Base-by-base conservation (phyloP, 1,284 basidiomycete genomes). In the Papiliotrema fonsecae region DNA sequence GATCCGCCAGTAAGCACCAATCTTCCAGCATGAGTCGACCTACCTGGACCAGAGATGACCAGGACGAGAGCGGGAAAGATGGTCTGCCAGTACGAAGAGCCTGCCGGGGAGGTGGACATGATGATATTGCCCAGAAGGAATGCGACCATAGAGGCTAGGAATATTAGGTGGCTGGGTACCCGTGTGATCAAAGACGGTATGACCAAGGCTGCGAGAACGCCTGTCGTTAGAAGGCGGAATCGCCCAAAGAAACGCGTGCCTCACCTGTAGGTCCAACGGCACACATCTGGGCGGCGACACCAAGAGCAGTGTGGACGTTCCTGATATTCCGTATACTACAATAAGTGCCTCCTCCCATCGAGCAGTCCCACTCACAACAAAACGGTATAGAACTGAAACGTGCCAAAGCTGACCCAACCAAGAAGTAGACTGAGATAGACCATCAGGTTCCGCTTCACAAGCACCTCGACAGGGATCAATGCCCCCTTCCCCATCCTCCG, bases 341-440 rank as follows among this genome's bases (percentile, higher is more conserved):
- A n/a, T 9, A 16, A 37, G 31, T 18, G 6, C 11, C 38, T 9
- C 18, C 19, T 24, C 19, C 11, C 18, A 21, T 11, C 24, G 18
- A 31, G 19, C 38, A 9, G 18, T 21, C 19, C 6, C 9, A 58
- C 53, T 54, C 22, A 60, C 53, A 62, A 62, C 4, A 54, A 22
- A 13, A 37, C 44, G 4, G 52, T 54, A 34, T 60, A 59, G 13
- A 56, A 49, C 21, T 62, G 40, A 43, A 55, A 64, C 36, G 55
- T 58, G 2, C 62, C 64, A 40, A 64, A 60, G n/a, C 55, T 54
- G 48, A 55, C 54, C 64, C 64, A 66, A n/a, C 64, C 64, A 16
- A 59, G 45, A 40, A 55, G 60, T 39, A 66, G 47, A 14, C 51
- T 52, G 5, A 55, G 47, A 36, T 62, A 55, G 0, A 64, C 62